Percentiles rank a stretch among this genome's conserved stretches.
phyloP scores from a whole-genome alignment of 2,329 filamentous ascomycete species.

The Zymoseptoria passerinii region DNA sequence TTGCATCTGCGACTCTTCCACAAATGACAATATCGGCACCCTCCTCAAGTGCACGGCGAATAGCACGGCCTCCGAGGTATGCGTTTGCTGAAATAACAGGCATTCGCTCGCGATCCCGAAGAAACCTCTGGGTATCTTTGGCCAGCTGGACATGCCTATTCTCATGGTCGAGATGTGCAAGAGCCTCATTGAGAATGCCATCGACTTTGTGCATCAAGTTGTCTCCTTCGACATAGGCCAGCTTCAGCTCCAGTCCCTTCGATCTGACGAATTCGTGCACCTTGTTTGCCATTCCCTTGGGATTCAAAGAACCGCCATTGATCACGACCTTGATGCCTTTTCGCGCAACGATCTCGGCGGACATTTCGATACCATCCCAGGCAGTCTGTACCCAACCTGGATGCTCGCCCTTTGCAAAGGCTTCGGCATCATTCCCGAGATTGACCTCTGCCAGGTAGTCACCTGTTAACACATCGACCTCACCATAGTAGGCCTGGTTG shows the following conservation, averaged over 20 bases:
- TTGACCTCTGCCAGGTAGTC: constrained; percentile 40
- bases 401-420: constrained; percentile 17
- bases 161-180: constrained; percentile 19
- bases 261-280: constrained; percentile 28
- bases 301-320: constrained; percentile 49
- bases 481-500: constrained; percentile 22
- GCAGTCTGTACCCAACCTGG: constrained; percentile 32
- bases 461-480: constrained; percentile 46
- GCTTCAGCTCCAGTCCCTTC: constrained; percentile 33
- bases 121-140: constrained; percentile 17
- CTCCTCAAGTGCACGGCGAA: constrained; percentile 31
- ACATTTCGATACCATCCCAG: constrained; percentile 42
- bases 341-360: constrained; percentile 38
- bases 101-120: constrained; percentile 12
- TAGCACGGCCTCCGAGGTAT: constrained; percentile 37
- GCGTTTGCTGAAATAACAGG: constrained; percentile 25
- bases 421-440: constrained; percentile 22
- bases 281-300: constrained; percentile 44
- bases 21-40: constrained; percentile 38
- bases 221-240: constrained; percentile 42
- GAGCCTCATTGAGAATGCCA: constrained; percentile 11
- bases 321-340: constrained; percentile 48
- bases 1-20: constrained; percentile 35
- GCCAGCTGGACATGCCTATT: constrained; percentile 17
- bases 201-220: constrained; percentile 15